phyloP scores from a whole-genome alignment of 2,329 filamentous ascomycete genomes.

The Pleoardoris graminearum region DNA sequence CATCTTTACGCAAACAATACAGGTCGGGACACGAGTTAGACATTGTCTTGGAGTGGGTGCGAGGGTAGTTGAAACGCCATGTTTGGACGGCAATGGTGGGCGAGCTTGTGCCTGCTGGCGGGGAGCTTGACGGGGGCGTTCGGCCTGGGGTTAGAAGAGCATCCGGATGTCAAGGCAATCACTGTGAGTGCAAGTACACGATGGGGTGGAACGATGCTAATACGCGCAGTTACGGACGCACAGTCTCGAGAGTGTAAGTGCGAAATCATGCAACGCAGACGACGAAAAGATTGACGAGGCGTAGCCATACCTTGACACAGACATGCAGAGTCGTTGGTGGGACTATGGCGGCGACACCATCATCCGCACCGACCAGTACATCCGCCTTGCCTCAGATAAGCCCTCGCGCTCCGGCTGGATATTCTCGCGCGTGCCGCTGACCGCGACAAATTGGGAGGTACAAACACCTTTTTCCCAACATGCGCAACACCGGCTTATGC shows the following conservation, averaged over 20 bases:
- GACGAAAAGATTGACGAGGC: conserved; percentile 15
- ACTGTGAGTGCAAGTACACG: conserved; percentile 55
- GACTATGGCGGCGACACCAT: conserved; percentile 97
- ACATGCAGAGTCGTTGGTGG: conserved; percentile 98
- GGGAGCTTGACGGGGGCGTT: conserved; percentile 36
- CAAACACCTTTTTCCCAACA: conserved; percentile 2
- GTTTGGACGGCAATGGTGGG: conserved; percentile 41
- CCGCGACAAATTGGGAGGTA: conserved; percentile 96
- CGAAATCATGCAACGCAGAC: not conserved
- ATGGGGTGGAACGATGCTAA: conserved; percentile 22
- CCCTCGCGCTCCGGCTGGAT: conserved; percentile 91
- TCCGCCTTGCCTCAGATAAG: conserved; percentile 87
- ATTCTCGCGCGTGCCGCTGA: conserved; percentile 90
- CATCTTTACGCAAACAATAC: not conserved
- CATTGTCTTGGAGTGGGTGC: conserved; percentile 10
- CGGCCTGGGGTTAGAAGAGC: conserved; percentile 40
- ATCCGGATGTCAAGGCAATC: conserved; percentile 64
- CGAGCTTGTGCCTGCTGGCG: conserved; percentile 44
- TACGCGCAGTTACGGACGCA: conserved; percentile 76
- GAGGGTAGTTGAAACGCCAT: conserved; percentile 33
- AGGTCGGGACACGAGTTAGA: not conserved
- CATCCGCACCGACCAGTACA: conserved; percentile 76
- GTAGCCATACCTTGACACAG: conserved; percentile 94
- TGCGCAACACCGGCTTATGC: conserved; percentile 27
- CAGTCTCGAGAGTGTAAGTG: conserved; percentile 74